A percentile compares a stretch with the other conserved stretches of the same genome.
phyloP scores from a whole-genome alignment of 1,284 basidiomycete genomes.

The Rhodotorula sp. region DNA sequence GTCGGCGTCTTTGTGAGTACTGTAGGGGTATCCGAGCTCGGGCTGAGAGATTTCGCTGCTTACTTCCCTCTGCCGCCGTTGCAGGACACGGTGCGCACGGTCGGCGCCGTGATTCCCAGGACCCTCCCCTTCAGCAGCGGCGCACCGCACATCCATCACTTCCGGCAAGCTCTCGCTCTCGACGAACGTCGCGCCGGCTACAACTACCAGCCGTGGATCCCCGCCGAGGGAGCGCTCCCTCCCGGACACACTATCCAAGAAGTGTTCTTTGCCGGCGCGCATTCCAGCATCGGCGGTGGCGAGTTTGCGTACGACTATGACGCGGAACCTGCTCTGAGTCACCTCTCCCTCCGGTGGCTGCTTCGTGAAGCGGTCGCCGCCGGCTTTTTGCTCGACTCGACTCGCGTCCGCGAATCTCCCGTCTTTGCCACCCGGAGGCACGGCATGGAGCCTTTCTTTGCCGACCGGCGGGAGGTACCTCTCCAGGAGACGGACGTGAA shows the following conservation, averaged over 20 bases:
- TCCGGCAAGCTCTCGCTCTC: constrained; percentile 65
- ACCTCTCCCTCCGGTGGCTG: constrained; percentile 30
- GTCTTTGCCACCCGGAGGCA: constrained; percentile 5
- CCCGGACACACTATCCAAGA: constrained; percentile 5
- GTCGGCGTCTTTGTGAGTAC: constrained; percentile 43
- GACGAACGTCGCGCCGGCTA: constrained; percentile 67
- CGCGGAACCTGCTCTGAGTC: constrained; percentile 4
- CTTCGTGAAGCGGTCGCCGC: constrained; percentile 25
- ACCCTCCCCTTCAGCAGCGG: constrained; percentile 62
- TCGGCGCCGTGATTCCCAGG: constrained; percentile 60
- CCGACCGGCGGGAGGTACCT: neutral
- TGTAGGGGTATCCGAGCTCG: neutral
- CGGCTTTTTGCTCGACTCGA: constrained; percentile 18
- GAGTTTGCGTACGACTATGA: constrained; percentile 18
- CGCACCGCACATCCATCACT: constrained; percentile 60
- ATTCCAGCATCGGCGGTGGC: constrained; percentile 28
- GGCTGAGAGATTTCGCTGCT: too few species aligned
- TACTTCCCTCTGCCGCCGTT: constrained; percentile 42
- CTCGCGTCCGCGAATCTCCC: constrained; percentile 1
- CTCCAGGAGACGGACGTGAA: neutral
- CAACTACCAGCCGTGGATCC: constrained; percentile 54
- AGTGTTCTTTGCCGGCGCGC: constrained; percentile 26
- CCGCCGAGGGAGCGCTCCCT: neutral
- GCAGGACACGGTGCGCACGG: constrained; percentile 64
- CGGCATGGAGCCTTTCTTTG: neutral